Evolutionary conservation across 2,329 filamentous ascomycete species (phyloP).

Genomic region (Colletotrichum acutatum): DNA sequence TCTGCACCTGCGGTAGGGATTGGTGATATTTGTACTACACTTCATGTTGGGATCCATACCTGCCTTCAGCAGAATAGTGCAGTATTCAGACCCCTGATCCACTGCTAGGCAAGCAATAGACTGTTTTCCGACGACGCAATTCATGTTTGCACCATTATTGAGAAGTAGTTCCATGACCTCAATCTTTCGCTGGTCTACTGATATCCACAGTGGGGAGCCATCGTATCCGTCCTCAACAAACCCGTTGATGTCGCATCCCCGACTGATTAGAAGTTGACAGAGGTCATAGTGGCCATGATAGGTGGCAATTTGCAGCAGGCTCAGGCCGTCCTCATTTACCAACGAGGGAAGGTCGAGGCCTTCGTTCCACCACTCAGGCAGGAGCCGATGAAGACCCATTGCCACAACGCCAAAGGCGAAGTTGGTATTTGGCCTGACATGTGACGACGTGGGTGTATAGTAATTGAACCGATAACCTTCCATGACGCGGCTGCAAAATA

Average conservation of each 20-base stretch:
- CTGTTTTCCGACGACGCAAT: rapidly evolving
- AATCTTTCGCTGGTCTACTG: background rate
- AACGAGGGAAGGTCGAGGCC: background rate
- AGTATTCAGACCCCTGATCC: background rate
- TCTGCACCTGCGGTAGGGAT: rapidly evolving
- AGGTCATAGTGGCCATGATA: background rate
- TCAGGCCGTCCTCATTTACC: rapidly evolving
- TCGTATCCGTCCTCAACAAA: background rate
- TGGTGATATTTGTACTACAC: background rate
- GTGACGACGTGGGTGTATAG: background rate
- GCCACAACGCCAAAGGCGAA: background rate
- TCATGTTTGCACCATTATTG: background rate
- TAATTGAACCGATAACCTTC: no score
- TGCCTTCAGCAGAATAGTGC: background rate
- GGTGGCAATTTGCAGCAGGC: background rate
- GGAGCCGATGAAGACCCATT: background rate
- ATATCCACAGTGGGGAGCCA: background rate
- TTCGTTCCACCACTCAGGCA: background rate
- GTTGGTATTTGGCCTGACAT: background rate
- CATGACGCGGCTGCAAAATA: background rate
- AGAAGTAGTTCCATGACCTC: background rate
- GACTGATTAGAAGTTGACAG: background rate
- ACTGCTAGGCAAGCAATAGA: background rate
- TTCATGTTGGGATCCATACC: background rate
- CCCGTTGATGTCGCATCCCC: background rate